These are phyloP conservation scores for Coelastrella sp. DNA, from an alignment of 139 green algal species.

Conservation along the genomic window DNA sequence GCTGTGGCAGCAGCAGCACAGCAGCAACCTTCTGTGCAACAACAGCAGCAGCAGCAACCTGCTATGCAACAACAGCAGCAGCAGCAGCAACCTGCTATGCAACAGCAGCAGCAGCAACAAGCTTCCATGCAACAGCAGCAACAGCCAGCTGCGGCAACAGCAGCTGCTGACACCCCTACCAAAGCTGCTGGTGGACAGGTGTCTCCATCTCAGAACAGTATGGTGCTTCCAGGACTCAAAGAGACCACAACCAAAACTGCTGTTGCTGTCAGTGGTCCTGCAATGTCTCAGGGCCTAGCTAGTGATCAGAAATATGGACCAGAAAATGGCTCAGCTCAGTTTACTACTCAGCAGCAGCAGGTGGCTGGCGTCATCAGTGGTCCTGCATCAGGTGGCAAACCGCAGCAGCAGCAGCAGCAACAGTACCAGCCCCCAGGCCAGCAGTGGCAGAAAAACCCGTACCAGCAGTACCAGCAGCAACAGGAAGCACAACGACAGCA, in stretches of 20 bases:
- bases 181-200: background rate
- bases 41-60: conserved; percentile 1
- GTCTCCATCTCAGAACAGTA: background rate
- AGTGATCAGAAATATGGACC: too few species aligned
- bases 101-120: conserved; percentile 20
- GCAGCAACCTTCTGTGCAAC: background rate
- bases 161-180: too few species aligned
- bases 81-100: background rate
- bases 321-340: too few species aligned
- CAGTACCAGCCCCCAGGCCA: background rate
- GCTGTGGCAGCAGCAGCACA: background rate
- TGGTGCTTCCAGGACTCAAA: background rate
- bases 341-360: conserved; percentile 22
- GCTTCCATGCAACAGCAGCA: background rate
- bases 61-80: background rate
- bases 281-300: background rate
- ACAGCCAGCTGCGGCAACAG: conserved; percentile 1
- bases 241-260: background rate
- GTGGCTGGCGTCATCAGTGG: too few species aligned
- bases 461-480: background rate
- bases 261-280: background rate
- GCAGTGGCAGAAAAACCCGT: background rate
- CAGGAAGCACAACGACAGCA: background rate
- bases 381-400: background rate
- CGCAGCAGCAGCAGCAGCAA: conserved; percentile 3